Evolutionary conservation across 176 grass and related monocot species (phyloP), one percentile per base, ranked within the genome.

Genomic region (Hordeum marinum): DNA sequence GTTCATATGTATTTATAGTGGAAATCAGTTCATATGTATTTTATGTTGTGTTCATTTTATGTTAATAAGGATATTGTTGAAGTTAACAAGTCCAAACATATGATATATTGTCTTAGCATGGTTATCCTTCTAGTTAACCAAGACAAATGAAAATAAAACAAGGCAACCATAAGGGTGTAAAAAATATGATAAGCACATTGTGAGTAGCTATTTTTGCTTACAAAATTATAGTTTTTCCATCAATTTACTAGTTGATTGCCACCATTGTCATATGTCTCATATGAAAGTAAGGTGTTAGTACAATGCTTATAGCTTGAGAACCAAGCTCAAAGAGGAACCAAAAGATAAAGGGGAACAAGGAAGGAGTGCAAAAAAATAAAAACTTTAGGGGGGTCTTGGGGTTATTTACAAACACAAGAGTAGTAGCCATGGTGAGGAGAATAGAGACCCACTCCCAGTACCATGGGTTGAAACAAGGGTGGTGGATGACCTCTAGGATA

Each of bases 191-290:
- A 32, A 34, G 3, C 46, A 27, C 34, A 69, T 57, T 75, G 34
- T 21, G 55, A n/a, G 21, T 20, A 64, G 59, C 29, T 64, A 18
- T 63, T 60, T 80, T 25, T 46, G 32, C 29, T 77, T 18, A 76
- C 29, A 52, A 62, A 81, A 80, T 69, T 72, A 86, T 72, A 90
- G 25, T 26, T 58, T 84, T 78, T 23, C 43, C 65, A 42, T 63
- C 79, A 59, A 43, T 34, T 73, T 78, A 63, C 34, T 50, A 77
- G 59, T 36, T 34, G 43, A 76, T 70, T 84, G 74, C 66, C 88
- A 74, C 63, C 48, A 41, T 42, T 57, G 24, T 62, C 29, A 62
- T 71, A 63, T 71, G 69, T 72, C 70, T 87, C 81, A 42, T 36
- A 73, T 50, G 76, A 18, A 63, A 76, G 27, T 17, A 76, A 68